A percentile compares a stretch with the other conserved stretches of the same genome.
Conservation (phyloP, 2,329 filamentous ascomycete genomes). For the Ophiostoma quercus region DNA sequence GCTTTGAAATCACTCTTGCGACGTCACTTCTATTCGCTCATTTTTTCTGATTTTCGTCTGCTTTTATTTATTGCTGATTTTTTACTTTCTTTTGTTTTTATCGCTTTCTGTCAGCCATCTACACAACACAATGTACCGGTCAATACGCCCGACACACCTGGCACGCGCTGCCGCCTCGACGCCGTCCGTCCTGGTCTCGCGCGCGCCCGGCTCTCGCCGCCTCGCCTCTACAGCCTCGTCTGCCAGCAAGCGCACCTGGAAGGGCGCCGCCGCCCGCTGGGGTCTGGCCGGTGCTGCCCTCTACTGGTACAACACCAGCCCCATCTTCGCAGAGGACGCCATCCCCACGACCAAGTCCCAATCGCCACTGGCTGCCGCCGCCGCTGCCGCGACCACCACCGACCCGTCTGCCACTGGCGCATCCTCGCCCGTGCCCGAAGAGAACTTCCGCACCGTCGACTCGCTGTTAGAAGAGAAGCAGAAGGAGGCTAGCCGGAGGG, state of each 20-base stretch:
- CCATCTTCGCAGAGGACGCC: conserved; percentile 78
- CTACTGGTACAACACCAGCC: conserved; percentile 92
- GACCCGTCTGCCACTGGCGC: conserved; percentile 10
- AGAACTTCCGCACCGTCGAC: conserved; percentile 60
- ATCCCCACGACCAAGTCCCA: conserved; percentile 33
- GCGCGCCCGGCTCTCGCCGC: conserved; percentile 42
- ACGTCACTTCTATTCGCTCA: conserved; percentile 10
- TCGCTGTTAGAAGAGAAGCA: conserved; percentile 61
- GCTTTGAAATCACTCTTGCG: conserved; percentile 8
- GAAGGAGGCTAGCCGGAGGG: conserved; percentile 35
- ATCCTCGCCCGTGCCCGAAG: conserved; percentile 28
- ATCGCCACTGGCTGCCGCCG: conserved; percentile 35
- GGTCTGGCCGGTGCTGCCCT: conserved; percentile 68
- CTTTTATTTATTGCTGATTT: not conserved
- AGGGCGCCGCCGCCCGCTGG: conserved; percentile 67
- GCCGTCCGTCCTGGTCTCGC: conserved; percentile 35
- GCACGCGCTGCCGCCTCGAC: conserved; percentile 35
- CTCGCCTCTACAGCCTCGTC: conserved; percentile 49
- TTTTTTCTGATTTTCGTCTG: not conserved
- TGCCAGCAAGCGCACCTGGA: conserved; percentile 73
- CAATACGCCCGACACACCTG: conserved; percentile 44
- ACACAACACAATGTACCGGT: conserved; percentile 46
- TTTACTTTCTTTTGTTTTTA: conserved; percentile 14
- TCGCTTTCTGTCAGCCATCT: conserved; percentile 13
- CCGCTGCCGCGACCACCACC: not conserved